Conservation (phyloP, 2,329 filamentous ascomycete species). For the Coniochaeta sp. region DNA sequence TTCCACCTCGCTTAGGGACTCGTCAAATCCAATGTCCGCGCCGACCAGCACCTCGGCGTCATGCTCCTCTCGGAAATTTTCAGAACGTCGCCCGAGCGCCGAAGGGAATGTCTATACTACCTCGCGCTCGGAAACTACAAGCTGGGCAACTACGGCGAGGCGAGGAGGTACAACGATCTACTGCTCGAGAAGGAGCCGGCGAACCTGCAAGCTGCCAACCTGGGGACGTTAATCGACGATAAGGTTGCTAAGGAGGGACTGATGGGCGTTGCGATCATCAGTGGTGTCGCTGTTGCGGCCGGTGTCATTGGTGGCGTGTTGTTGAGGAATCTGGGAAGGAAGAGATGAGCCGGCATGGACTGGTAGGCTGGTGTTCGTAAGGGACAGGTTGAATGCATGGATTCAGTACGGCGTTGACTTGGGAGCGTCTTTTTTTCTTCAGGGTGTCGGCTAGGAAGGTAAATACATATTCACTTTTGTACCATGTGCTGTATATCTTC, state of each 20-base stretch:
- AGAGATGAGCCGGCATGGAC: conserved; percentile 28
- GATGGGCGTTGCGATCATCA: conserved; percentile 90
- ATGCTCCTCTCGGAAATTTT: conserved; percentile 95
- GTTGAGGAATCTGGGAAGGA: conserved; percentile 65
- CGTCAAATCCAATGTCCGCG: conserved; percentile 80
- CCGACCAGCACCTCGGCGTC: conserved; percentile 90
- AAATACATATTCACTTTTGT: neutral
- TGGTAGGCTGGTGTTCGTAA: neutral
- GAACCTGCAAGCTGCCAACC: conserved; percentile 83
- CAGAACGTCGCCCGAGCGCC: conserved; percentile 82
- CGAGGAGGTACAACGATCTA: conserved; percentile 87
- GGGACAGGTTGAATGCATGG: neutral
- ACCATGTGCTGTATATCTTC: neutral
- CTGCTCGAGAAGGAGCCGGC: conserved; percentile 83
- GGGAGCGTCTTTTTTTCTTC: neutral
- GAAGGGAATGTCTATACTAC: conserved; percentile 97
- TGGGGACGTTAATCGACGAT: conserved; percentile 86
- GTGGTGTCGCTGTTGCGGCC: conserved; percentile 84
- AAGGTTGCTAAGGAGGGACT: conserved; percentile 92
- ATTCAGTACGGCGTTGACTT: neutral
- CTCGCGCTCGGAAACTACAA: conserved; percentile 97
- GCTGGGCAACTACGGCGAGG: conserved; percentile 94
- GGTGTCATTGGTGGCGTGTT: conserved; percentile 88
- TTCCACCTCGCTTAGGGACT: conserved; percentile 58
- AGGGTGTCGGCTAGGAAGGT: neutral